phyloP scores from a whole-genome alignment of 1,139 yeast species.

The Saccharomycopsis hybrid region DNA sequence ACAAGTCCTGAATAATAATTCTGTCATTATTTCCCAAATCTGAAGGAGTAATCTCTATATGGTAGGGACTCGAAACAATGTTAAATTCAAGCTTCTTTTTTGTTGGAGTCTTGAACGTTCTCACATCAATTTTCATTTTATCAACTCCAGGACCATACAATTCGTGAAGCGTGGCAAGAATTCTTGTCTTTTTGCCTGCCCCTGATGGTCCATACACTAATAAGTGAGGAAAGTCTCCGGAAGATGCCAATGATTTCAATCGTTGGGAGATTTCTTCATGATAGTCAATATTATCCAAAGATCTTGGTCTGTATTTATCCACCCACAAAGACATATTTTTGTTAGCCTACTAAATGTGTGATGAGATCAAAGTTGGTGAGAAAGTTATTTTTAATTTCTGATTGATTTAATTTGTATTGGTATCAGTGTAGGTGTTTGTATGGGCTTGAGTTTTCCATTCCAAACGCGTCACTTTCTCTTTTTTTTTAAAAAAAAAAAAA shows the following conservation, averaged over 20 bases:
- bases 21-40: conserved; percentile 96
- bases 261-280: conserved; percentile 61
- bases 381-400: no score
- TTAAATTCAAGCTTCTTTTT: conserved; percentile 81
- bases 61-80: conserved; percentile 84
- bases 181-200: conserved; percentile 93
- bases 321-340: conserved; percentile 86
- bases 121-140: conserved; percentile 81
- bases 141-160: conserved; percentile 80
- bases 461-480: no score
- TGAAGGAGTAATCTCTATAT: conserved; percentile 91
- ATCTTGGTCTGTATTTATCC: conserved; percentile 82
- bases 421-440: no score
- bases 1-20: conserved; percentile 85
- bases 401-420: no score
- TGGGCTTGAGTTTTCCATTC: no score
- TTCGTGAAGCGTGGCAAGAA: conserved; percentile 71
- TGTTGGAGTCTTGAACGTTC: conserved; percentile 69
- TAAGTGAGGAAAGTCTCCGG: conserved; percentile 91
- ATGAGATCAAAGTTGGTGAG: no score
- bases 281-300: conserved; percentile 56
- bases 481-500: no score
- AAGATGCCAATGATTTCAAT: conserved; percentile 55
- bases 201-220: conserved; percentile 94
- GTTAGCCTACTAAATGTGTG: neutral